Evolutionary conservation across 495 filamentous ascomycete species (phyloP).

Genomic region (Podospora pseudopauciseta): DNA sequence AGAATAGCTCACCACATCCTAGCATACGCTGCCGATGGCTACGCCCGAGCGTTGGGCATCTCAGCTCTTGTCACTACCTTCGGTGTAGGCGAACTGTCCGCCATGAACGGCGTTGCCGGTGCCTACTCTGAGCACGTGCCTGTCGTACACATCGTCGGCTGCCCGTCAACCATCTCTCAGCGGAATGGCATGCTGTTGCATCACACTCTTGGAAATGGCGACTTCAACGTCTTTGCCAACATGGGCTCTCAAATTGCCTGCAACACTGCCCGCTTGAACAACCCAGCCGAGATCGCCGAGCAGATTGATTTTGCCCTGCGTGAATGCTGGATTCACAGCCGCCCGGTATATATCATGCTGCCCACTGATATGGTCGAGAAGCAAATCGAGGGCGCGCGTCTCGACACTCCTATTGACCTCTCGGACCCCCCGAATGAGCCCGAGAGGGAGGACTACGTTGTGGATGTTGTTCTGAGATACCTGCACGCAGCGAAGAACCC

Average conservation of each 20-base stretch:
- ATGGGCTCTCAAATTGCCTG: slow-evolving; percentile 74
- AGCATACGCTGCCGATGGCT: slow-evolving; percentile 76
- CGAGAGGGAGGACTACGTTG: slow-evolving; percentile 78
- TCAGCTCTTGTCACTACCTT: slow-evolving; percentile 74
- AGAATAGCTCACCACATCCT: neutral
- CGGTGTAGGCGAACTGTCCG: slow-evolving; percentile 75
- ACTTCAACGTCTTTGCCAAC: slow-evolving; percentile 77
- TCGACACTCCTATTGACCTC: slow-evolving; percentile 66
- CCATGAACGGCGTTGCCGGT: slow-evolving; percentile 68
- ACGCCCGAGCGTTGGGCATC: slow-evolving; percentile 70
- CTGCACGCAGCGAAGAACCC: slow-evolving; percentile 73
- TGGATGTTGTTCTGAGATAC: slow-evolving; percentile 72
- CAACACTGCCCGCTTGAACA: slow-evolving; percentile 62
- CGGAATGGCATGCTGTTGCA: slow-evolving; percentile 69
- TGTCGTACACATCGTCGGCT: slow-evolving; percentile 78
- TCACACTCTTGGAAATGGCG: slow-evolving; percentile 89
- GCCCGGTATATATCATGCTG: slow-evolving; percentile 81
- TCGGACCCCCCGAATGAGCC: slow-evolving; percentile 58
- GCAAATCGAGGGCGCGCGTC: slow-evolving; percentile 68
- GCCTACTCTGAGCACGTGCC: slow-evolving; percentile 72
- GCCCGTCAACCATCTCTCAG: slow-evolving; percentile 58
- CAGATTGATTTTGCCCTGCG: slow-evolving; percentile 78
- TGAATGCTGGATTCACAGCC: slow-evolving; percentile 69
- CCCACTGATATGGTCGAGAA: slow-evolving; percentile 81
- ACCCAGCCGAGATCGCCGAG: slow-evolving; percentile 62